These are phyloP conservation scores for Leishmania amazonensis DNA, from an alignment of 208 protist genomes.

Conservation along the genomic window DNA sequence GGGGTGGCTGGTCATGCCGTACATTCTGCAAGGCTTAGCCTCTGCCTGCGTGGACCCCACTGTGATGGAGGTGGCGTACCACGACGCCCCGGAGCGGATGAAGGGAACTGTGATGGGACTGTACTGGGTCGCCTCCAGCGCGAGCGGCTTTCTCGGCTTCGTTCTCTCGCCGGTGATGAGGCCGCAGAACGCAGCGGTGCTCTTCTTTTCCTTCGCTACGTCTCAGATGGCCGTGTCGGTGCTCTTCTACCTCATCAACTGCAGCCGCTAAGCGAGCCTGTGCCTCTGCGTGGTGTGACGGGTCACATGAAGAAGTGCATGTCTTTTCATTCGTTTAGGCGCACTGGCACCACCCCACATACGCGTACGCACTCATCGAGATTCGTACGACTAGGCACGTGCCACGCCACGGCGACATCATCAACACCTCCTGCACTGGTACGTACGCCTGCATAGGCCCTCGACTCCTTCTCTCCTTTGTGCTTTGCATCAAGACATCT, in stretches of 20 bases:
- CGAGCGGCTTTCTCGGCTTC: constrained; percentile 66
- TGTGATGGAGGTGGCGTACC: constrained; percentile 70
- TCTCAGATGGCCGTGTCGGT: constrained; percentile 38
- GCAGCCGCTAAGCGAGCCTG: background rate
- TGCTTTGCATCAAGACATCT: background rate
- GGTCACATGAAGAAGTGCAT: background rate
- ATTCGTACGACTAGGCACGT: background rate
- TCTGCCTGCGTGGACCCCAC: constrained; percentile 69
- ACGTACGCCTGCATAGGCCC: background rate
- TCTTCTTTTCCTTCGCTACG: constrained; percentile 56
- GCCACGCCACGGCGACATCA: background rate
- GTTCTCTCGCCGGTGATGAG: constrained; percentile 61
- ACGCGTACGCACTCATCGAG: background rate
- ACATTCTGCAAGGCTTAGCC: constrained; percentile 61
- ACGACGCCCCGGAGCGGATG: constrained; percentile 54
- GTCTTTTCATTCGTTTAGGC: background rate
- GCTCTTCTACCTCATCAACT: constrained; percentile 51
- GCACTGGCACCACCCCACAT: background rate
- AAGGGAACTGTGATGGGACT: constrained; percentile 70
- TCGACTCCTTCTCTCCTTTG: background rate
- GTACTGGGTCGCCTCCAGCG: constrained; percentile 67
- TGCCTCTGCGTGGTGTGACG: background rate
- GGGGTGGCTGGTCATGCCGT: constrained; percentile 57
- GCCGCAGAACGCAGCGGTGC: constrained; percentile 40
- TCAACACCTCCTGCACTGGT: background rate